A percentile compares a stretch with the other conserved stretches of the same genome.
phyloP scores from a whole-genome alignment of 116 monocot species.

The Papilionanthe hybrid region DNA sequence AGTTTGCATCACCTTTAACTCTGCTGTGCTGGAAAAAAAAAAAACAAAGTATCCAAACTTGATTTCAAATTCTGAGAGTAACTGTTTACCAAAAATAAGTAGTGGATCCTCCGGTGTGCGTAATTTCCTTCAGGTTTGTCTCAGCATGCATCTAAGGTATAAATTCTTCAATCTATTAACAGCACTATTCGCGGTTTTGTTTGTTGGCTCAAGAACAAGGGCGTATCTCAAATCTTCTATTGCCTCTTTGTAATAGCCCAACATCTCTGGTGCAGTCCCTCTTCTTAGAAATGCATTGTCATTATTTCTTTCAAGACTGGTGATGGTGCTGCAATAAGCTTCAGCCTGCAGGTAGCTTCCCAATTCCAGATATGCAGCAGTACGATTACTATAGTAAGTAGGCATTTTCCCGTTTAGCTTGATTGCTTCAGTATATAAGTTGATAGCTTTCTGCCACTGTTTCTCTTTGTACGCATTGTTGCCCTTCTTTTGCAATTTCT shows the following conservation, averaged over 20 bases:
- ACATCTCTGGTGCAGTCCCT: conserved; percentile 89
- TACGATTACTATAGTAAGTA: conserved; percentile 88
- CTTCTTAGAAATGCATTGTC: conserved; percentile 88
- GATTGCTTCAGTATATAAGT: conserved; percentile 90
- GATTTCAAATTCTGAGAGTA: background rate
- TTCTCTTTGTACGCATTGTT: conserved; percentile 89
- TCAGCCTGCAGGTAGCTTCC: conserved; percentile 90
- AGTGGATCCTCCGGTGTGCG: background rate
- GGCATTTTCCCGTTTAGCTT: conserved; percentile 75
- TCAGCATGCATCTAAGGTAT: conserved; percentile 29
- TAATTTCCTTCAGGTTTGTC: background rate
- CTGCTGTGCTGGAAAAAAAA: too few relatives aligned
- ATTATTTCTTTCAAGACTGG: conserved; percentile 79
- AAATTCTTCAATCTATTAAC: conserved; percentile 68
- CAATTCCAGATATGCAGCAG: conserved; percentile 93
- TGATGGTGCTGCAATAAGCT: conserved; percentile 79
- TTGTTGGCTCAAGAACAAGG: conserved; percentile 92
- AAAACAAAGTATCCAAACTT: background rate
- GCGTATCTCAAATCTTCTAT: conserved; percentile 94
- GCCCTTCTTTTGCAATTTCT: conserved; percentile 98
- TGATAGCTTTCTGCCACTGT: conserved; percentile 85
- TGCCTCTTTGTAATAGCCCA: conserved; percentile 92
- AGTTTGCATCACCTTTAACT: background rate
- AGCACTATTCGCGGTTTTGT: conserved; percentile 71
- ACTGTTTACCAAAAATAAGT: background rate